Conservation (phyloP, 2,329 filamentous ascomycete species). For the Aphanoascus verrucosus region DNA sequence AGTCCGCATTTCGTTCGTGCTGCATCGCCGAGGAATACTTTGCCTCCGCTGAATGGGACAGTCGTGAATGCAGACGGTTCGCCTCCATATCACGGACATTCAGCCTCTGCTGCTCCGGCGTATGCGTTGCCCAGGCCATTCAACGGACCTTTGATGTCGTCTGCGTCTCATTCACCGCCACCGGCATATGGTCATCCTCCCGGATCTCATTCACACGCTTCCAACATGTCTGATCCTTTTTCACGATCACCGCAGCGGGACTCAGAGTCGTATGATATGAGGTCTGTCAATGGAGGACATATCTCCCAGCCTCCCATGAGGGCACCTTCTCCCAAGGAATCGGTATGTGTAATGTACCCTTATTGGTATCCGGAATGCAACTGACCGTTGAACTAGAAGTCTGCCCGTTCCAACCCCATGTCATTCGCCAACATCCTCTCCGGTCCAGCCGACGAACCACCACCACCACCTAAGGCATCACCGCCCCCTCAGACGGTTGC, state of each 20-base stretch:
- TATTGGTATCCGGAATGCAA: constrained; percentile 9
- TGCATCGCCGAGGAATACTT: constrained; percentile 20
- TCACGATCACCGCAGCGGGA: constrained; percentile 36
- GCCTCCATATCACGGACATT: constrained; percentile 29
- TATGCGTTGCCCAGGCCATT: constrained; percentile 30
- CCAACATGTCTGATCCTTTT: constrained; percentile 28
- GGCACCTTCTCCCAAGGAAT: constrained; percentile 31
- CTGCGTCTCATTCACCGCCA: constrained; percentile 27
- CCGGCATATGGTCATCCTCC: constrained; percentile 27
- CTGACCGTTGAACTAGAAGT: constrained; percentile 44
- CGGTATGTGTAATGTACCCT: constrained; percentile 23
- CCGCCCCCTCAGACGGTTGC: constrained; percentile 29
- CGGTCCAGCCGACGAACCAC: constrained; percentile 54
- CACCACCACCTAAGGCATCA: constrained; percentile 39
- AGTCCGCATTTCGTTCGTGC: constrained; percentile 17
- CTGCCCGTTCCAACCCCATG: constrained; percentile 77
- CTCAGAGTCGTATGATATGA: constrained; percentile 26
- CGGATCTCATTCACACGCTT: constrained; percentile 35
- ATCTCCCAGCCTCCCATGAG: constrained; percentile 24
- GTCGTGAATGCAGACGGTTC: constrained; percentile 27
- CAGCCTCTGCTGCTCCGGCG: constrained; percentile 23
- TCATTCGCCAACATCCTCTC: constrained; percentile 92
- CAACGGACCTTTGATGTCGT: constrained; percentile 26
- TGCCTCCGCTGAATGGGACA: constrained; percentile 33
- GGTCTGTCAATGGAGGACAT: constrained; percentile 25